Base-by-base conservation (phyloP, 192 early-diverging fungal species). In the Coemansia sp. region DNA sequence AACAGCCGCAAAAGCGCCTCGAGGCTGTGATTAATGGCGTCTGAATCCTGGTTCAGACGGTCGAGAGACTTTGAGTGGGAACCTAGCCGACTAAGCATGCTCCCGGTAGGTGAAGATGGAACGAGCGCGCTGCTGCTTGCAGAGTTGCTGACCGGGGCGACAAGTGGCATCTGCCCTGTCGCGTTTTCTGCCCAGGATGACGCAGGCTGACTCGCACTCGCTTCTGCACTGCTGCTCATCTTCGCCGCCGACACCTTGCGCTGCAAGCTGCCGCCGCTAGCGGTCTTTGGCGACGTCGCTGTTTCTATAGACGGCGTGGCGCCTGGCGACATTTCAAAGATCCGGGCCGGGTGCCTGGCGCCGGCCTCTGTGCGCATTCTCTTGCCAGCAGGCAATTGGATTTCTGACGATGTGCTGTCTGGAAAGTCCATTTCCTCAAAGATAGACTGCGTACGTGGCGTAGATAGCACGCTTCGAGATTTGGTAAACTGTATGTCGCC, bases 391-490 rank as follows among this genome's bases (percentile, higher is more conserved):
- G 76, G 76, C 27, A 14, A 63, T 35, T 60, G 64, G 8, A 4
- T 10, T 10, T 60, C 48, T 10, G 69, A 16, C 8, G 46, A 18
- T 3, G 71, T 34, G 19, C 28, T 47, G 10, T 77, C 74, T 2
- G 64, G 59, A 47, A 69, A 70, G 16, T 74, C 71, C 67, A 69
- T 69, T 13, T 63, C 57, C 45, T 75, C 73, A 45, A 75, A 75
- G 13, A 69, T 65, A 0, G 56, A 54, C 56, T 64, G 56, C 18
- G 61, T 49, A 46, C 68, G 57, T 20, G 68, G 36, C 36, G 68
- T 45, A 45, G 56, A 29, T 36, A 58, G 23, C 3, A 24, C 19
- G 36, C 45, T 58, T 30, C 54, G 28, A 6, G 29, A 20, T 19
- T 35, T 55, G 3, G 54, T 18, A 14, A 30, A 55, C 18, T 27